These are phyloP conservation scores for Lactarius psammicola DNA, from an alignment of 768 basidiomycete genomes.

Conservation along the genomic window DNA sequence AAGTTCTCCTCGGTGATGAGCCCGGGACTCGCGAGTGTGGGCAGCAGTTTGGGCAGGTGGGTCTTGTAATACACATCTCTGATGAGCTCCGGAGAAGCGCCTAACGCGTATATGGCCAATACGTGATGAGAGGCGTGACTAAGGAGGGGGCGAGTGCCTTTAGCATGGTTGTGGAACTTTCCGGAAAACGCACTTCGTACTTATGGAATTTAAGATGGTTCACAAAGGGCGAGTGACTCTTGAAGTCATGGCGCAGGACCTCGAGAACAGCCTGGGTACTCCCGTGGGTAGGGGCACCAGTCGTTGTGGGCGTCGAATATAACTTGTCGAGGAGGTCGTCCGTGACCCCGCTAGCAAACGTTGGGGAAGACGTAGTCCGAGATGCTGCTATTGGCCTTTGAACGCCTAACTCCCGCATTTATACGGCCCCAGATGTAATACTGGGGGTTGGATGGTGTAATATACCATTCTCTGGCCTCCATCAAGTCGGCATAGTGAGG, in stretches of 20 bases:
- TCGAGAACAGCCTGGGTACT: constrained; percentile 8
- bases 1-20: constrained; percentile 49
- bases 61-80: constrained; percentile 44
- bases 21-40: constrained; percentile 44
- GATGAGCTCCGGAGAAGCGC: constrained; percentile 45
- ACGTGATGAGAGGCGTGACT: constrained; percentile 59
- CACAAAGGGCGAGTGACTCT: background rate
- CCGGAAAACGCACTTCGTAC: background rate
- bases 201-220: constrained; percentile 14
- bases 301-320: background rate
- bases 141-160: background rate
- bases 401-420: too few relatives aligned
- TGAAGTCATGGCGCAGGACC: constrained; percentile 10
- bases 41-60: constrained; percentile 36
- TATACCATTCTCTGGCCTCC: background rate
- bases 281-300: constrained; percentile 10
- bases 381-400: background rate
- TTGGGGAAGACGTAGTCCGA: background rate
- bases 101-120: constrained; percentile 59
- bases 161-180: background rate
- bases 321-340: constrained; percentile 9
- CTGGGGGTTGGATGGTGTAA: background rate
- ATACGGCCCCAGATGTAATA: background rate
- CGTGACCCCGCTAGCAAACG: constrained; percentile 2
- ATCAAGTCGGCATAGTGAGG: background rate